These are phyloP conservation scores for Pezicula rhizophila DNA, from an alignment of 2,329 filamentous ascomycete genomes.

Conservation along the genomic window DNA sequence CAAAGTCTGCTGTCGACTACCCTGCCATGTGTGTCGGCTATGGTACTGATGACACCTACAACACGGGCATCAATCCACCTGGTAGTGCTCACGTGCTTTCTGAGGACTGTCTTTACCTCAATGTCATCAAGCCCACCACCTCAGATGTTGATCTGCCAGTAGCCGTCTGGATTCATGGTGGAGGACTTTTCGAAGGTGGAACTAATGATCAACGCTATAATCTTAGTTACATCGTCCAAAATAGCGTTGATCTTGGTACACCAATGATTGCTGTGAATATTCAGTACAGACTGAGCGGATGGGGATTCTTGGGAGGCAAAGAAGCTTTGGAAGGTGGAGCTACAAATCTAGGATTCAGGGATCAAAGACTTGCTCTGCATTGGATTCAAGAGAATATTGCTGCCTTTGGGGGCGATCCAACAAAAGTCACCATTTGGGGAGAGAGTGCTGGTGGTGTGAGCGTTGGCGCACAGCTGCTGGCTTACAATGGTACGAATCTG, in stretches of 20 bases:
- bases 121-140: constrained; percentile 43
- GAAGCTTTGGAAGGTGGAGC: constrained; percentile 32
- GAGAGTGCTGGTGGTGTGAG: constrained; percentile 30
- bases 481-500: constrained; percentile 45
- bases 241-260: constrained; percentile 34
- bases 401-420: constrained; percentile 35
- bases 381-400: constrained; percentile 40
- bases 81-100: constrained; percentile 8
- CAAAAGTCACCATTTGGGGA: constrained; percentile 40
- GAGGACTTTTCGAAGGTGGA: constrained; percentile 33
- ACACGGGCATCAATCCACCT: background rate
- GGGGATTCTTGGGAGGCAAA: constrained; percentile 38
- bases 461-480: constrained; percentile 27
- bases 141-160: constrained; percentile 34
- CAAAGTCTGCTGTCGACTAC: constrained; percentile 12
- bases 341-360: constrained; percentile 39
- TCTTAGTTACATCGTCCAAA: constrained; percentile 22
- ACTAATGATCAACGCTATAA: constrained; percentile 16
- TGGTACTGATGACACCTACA: constrained; percentile 13
- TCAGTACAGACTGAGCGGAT: constrained; percentile 39
- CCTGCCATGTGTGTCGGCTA: constrained; percentile 19
- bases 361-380: constrained; percentile 35
- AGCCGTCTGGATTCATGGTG: constrained; percentile 48
- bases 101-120: constrained; percentile 51
- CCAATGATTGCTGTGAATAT: constrained; percentile 40